Conservation (phyloP, 2,329 filamentous ascomycete genomes). For the Arthrobotrys megalospora region DNA sequence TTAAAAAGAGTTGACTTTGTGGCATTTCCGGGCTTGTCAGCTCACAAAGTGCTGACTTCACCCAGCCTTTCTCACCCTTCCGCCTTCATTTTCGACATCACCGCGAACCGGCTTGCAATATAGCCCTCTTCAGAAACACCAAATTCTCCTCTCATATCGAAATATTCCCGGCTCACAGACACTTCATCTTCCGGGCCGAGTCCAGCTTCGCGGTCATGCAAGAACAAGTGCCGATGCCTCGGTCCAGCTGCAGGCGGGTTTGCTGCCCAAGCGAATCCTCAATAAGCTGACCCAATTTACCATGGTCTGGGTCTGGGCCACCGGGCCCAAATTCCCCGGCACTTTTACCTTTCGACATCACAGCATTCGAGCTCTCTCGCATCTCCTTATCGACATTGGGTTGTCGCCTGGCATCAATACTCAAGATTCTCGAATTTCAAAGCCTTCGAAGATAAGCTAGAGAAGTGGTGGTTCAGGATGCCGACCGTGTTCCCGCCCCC, state of each 20-base stretch:
- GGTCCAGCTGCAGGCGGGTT: background rate
- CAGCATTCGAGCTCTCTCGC: background rate
- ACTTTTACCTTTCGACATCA: background rate
- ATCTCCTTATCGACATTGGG: background rate
- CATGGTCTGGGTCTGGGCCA: background rate
- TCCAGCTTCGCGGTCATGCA: background rate
- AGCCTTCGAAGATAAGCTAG: too few relatives aligned
- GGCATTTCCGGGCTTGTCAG: background rate
- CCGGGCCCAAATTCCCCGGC: constrained; percentile 19
- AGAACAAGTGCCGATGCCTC: constrained; percentile 17
- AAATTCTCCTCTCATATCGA: background rate
- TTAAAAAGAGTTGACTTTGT: constrained; percentile 10
- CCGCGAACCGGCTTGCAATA: background rate
- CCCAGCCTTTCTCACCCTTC: too few relatives aligned
- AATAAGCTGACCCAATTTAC: constrained; percentile 9
- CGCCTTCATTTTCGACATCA: background rate
- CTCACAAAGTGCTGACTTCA: too few relatives aligned
- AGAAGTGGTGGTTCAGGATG: constrained; percentile 6
- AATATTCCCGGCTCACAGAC: too few relatives aligned
- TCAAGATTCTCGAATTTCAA: background rate
- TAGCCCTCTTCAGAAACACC: background rate
- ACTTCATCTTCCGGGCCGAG: background rate
- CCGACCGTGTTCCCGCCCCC: constrained; percentile 50
- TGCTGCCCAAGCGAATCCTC: background rate
- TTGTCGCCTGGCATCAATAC: background rate